Percentiles rank a stretch among this genome's conserved stretches.
phyloP scores from a whole-genome alignment of 2,329 filamentous ascomycete genomes.

The Fusarium subglutinans region DNA sequence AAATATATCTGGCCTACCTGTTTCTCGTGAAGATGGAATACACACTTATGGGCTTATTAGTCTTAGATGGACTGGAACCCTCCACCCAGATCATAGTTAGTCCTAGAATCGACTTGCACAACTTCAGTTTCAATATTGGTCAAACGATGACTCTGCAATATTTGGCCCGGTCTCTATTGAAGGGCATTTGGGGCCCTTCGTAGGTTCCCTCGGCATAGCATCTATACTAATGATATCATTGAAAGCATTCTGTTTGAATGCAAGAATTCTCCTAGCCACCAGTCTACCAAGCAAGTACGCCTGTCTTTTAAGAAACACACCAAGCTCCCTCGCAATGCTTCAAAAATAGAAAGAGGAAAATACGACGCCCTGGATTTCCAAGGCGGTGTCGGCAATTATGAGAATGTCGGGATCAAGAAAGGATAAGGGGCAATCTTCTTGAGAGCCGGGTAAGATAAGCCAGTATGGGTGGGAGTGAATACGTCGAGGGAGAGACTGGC shows the following conservation, averaged over 20 bases:
- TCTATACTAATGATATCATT: conserved; percentile 26
- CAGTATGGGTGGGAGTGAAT: conserved; percentile 2
- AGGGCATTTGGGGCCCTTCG: neutral
- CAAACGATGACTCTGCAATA: neutral
- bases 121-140: neutral
- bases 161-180: conserved; percentile 4
- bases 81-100: neutral
- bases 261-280: conserved; percentile 14
- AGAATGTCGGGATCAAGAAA: conserved; percentile 15
- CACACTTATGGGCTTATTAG: neutral
- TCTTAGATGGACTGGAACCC: neutral
- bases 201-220: neutral
- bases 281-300: conserved; percentile 36
- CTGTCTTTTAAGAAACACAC: conserved; percentile 37
- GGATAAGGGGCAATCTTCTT: conserved; percentile 7
- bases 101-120: neutral
- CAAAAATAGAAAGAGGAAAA: conserved; percentile 21
- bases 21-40: neutral
- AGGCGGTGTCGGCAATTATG: conserved; percentile 7
- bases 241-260: conserved; percentile 16
- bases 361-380: conserved; percentile 8
- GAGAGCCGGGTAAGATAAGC: conserved; percentile 6
- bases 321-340: conserved; percentile 44
- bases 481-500: conserved; percentile 19
- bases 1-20: neutral